Base-by-base conservation (phyloP, 116 monocot species). In the Iris pallida region DNA sequence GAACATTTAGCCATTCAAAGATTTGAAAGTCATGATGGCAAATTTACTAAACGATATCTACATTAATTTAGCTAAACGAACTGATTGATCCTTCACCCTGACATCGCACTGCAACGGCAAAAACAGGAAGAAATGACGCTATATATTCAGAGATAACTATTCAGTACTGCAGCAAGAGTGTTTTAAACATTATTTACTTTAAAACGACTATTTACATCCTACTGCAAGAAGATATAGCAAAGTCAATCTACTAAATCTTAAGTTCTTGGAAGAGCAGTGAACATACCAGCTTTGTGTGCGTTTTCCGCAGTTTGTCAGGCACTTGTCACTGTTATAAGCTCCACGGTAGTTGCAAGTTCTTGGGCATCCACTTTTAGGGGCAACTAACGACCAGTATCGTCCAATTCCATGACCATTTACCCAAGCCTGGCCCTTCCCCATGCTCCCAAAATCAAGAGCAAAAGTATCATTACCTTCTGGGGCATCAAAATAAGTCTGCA, bases 391-490 rank as follows among this genome's bases (percentile, higher is more conserved):
- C 95, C 95, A 96, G 67, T 82, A 96, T 59, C 95, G 76, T 72
- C 95, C 91, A 76, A 95, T 80, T 60, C 77, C 84, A 71, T 84
- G 77, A 12, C 95, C 95, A 86, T 95, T 95, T 54, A 95, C 69
- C 95, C 95, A 96, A 44, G 86, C 95, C 62, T 88, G 86, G 12
- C 95, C 95, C 69, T 95, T 95, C 44, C 80, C 86, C 95, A 95
- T 91, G 82, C 84, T 85, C 65, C 91, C 89, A 43, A 96, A 72
- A 65, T 89, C 75, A 65, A 96, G 74, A 71, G 91, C 75, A 75
- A 96, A 43, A 5, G 86, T 80, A 73, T 87, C 79, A 56, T 65
- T 82, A 16, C 91, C 95, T 75, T 73, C 16, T 5, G 95, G 95
- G n/a, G 75, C 76, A 82, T 91, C 89, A 86, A 95, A 95, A 69